These are phyloP conservation scores for Hamigera avellanea DNA, from an alignment of 495 filamentous ascomycete genomes.

Conservation along the genomic window DNA sequence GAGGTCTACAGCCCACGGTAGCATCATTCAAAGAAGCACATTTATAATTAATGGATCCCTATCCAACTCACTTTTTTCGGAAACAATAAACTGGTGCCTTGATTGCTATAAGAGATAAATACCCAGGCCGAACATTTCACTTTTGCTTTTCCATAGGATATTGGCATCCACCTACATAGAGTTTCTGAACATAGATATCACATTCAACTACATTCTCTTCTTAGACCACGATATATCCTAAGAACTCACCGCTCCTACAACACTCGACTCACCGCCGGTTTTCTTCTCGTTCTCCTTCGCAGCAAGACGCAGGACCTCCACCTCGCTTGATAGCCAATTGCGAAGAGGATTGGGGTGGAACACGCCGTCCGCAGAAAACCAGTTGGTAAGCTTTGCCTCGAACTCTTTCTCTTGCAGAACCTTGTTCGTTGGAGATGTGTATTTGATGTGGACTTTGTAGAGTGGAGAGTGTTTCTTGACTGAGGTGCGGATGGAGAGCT, in stretches of 20 bases:
- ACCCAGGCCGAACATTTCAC: too few species aligned
- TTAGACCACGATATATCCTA: slow-evolving; percentile 5
- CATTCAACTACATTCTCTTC: not conserved
- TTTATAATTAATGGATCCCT: too few species aligned
- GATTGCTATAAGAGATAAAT: too few species aligned
- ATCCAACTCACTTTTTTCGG: too few species aligned
- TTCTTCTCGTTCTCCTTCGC: slow-evolving; percentile 48
- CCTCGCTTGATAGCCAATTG: slow-evolving; percentile 57
- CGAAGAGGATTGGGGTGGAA: slow-evolving; percentile 82
- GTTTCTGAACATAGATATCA: not conserved
- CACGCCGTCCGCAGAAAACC: slow-evolving; percentile 73
- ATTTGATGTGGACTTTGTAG: slow-evolving; percentile 61
- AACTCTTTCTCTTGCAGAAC: slow-evolving; percentile 40
- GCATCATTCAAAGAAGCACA: too few species aligned
- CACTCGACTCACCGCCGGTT: slow-evolving; percentile 11
- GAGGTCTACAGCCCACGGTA: too few species aligned
- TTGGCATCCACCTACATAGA: too few species aligned
- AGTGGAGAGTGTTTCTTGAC: slow-evolving; percentile 65
- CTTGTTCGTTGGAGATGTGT: slow-evolving; percentile 35
- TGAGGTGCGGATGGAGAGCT: slow-evolving; percentile 58
- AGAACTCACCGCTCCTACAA: slow-evolving; percentile 5
- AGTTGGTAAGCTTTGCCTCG: slow-evolving; percentile 63
- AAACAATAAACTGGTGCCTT: too few species aligned
- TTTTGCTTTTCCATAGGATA: too few species aligned
- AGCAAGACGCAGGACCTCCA: slow-evolving; percentile 55